Percentiles rank a stretch among this genome's conserved stretches.
These are phyloP conservation scores for Paracoccidioides brasiliensis DNA, from an alignment of 2,329 filamentous ascomycete genomes.

Conservation along the genomic window DNA sequence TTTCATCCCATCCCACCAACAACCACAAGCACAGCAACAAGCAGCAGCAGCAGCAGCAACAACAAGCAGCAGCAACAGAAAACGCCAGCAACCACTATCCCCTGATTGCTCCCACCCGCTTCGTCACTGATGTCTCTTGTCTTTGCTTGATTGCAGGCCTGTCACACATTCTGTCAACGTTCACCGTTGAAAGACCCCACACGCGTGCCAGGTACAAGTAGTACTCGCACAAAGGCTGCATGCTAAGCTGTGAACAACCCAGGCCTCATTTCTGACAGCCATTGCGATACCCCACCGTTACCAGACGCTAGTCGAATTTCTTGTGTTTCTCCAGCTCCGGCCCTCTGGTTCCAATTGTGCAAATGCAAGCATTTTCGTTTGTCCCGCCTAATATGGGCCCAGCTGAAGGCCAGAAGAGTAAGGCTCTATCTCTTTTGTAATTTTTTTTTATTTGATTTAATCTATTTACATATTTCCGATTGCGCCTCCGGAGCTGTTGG, in stretches of 20 bases:
- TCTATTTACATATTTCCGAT: neutral
- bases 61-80: neutral
- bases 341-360: constrained; percentile 13
- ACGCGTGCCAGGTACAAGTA: neutral
- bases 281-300: neutral
- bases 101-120: neutral
- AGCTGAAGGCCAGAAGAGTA: constrained; percentile 75
- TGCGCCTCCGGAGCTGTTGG: neutral
- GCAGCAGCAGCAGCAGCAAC: neutral
- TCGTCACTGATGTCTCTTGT: neutral
- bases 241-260: neutral
- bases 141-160: neutral
- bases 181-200: neutral
- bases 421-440: constrained; percentile 20
- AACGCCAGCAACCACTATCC: neutral
- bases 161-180: neutral
- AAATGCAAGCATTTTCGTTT: constrained; percentile 64
- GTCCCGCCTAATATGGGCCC: constrained; percentile 51
- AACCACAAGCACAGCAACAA: neutral
- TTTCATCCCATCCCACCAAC: neutral
- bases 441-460: no score
- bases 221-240: neutral
- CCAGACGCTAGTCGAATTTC: neutral
- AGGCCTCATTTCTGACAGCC: neutral
- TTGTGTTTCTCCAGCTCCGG: neutral